Base-by-base conservation (phyloP, 2,329 filamentous ascomycete genomes). In the Plectosphaerella sp. region DNA sequence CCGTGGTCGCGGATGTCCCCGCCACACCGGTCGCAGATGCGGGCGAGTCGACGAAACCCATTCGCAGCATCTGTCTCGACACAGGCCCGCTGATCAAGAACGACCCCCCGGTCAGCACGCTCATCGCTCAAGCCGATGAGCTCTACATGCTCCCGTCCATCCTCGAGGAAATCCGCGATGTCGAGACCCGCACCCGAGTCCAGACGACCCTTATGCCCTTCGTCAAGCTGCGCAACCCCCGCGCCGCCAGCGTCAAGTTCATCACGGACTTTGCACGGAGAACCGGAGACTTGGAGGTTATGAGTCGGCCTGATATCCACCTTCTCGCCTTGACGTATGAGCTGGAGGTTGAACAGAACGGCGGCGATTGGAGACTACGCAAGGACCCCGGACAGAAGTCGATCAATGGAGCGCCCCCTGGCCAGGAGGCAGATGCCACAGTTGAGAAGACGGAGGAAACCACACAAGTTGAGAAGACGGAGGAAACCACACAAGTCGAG, bases 51-150 rank as follows among this genome's bases (percentile, higher is more conserved):
- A 25, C 22, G 48, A 96, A 92, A 66, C 80, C 86, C 1, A 84
- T 96, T 48, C 86, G 95, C 72, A 88, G 87, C 50, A 83, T 97
- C 49, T 81, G 97, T 25, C 80, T 99, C 59, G 94, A 99, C 66
- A 88, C 94, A 3, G 93, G 92, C 24, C 91, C 93, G 8, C 84
- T 99, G 55, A 92, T 99, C 68, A 93, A 93, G 67, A 97, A 97
- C 72, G 87, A 94, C 58, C 91, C 93, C 12, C 77, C 89, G 11
- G 83, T 94, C 22, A 95, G 90, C 45, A 90, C 88, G 0, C 83
- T 99, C 11, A 76, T 96, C 49, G 79, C 82, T 37, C 85, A 90
- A 66, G 86, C 91, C 47, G 86, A 94, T 62, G 75, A 80, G 54
- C 78, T 97, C 42, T 83, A 91, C 63, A 97, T 91, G 1, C 88